Percentiles rank a stretch among this genome's conserved stretches.
Conservation (phyloP, 257 asterid genomes). For the Solanum chiquidenum region DNA sequence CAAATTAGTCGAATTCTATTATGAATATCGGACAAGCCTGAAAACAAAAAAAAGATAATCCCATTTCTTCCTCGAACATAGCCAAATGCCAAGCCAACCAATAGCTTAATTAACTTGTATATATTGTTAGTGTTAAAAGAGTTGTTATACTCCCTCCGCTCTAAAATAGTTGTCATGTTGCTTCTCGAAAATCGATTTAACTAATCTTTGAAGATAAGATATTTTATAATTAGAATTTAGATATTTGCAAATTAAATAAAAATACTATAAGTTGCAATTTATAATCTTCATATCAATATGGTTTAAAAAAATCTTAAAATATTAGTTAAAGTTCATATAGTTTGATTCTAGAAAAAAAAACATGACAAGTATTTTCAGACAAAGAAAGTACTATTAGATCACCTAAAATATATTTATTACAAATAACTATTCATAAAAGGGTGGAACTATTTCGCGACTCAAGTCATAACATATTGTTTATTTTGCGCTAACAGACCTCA, state of each 20-base stretch:
- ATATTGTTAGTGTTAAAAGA: background rate
- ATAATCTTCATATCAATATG: background rate
- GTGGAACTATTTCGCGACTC: background rate
- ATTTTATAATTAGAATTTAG: background rate
- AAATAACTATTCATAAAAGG: background rate
- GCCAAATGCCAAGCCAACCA: background rate
- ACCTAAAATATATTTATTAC: background rate
- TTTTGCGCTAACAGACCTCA: background rate
- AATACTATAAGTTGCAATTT: background rate
- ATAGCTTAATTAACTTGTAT: background rate
- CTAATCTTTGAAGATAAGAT: background rate
- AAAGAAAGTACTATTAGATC: background rate
- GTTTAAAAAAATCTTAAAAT: background rate
- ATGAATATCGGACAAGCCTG: too few species aligned
- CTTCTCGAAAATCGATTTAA: background rate
- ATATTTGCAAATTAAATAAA: background rate
- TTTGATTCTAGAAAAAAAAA: background rate
- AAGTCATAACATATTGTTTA: background rate
- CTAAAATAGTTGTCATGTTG: background rate
- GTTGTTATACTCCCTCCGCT: background rate
- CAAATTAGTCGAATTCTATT: too few species aligned
- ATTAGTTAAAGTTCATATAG: background rate
- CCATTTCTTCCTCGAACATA: background rate
- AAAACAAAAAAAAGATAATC: conserved; percentile 9
- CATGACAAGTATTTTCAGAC: background rate